Conservation (phyloP, 106 monocot species). For the Dactylorhiza incarnata region DNA sequence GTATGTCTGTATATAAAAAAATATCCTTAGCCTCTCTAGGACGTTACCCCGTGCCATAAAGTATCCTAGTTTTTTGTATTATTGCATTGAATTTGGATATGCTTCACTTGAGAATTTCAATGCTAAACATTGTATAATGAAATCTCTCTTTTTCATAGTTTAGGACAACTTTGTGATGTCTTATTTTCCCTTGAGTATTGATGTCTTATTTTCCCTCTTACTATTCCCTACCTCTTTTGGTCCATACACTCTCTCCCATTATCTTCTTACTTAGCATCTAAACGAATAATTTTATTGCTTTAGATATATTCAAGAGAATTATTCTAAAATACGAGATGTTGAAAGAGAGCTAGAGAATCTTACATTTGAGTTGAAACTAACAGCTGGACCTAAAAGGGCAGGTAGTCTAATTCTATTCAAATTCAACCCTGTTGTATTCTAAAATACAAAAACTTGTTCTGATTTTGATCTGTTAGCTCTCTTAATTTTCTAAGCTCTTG, state of each 20-base stretch:
- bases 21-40: no score
- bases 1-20: no score
- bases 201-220: neutral
- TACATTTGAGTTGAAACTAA: constrained; percentile 84
- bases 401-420: constrained; percentile 27
- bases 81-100: neutral
- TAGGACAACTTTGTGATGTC: neutral
- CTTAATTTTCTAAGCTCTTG: constrained; percentile 58
- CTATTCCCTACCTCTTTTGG: neutral
- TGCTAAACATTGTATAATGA: no score
- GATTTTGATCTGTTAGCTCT: constrained; percentile 17
- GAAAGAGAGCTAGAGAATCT: constrained; percentile 86
- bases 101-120: neutral
- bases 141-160: neutral
- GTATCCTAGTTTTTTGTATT: neutral
- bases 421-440: neutral
- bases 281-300: neutral
- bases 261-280: neutral
- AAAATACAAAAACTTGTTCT: constrained; percentile 7
- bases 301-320: constrained; percentile 97
- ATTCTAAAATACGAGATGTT: constrained; percentile 96
- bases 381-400: constrained; percentile 97
- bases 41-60: neutral
- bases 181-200: neutral
- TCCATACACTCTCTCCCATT: neutral